Evolutionary conservation across 106 monocot genomes (phyloP), one percentile per base, ranked within the genome.

Genomic region (Apostasia shenzhenica): DNA sequence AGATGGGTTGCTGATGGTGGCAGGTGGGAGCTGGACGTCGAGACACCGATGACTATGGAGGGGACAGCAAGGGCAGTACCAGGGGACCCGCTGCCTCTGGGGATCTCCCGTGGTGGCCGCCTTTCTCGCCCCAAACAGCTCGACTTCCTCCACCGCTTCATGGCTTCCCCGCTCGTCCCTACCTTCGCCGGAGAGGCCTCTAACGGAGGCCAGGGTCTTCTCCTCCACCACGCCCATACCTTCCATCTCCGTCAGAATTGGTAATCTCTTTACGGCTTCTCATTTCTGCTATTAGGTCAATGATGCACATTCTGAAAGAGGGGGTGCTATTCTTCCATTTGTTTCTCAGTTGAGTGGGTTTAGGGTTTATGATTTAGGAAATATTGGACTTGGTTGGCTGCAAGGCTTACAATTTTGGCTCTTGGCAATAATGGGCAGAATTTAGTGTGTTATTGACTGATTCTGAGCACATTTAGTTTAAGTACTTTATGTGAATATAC

Each of bases 91-190:
- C 81, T 90, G 5, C 89, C 90, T 1, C 72, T 99, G 61, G 89
- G 92, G 2, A 74, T 99, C 39, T 85, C 97, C 3, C 81, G 97
- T 1, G 92, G 97, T 37, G 38, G 73, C 49, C 84, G 89, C 46
- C 71, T 97, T 59, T 81, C 92, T 67, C 70, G 92, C 57, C 56
- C 92, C 58, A 97, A 92, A 77, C 95, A 97, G 82, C 81, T 97
- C 54, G 92, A 92, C 71, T 97, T 97, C 81, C 81, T 92, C 76
- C 91, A 91, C 84, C 86, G 95, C n/a, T 97, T 97, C 80, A 97
- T 97, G 92, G 67, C 95, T 11, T 75, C 77, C 4, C 93, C 89
- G 0, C 87, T 90, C 74, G 84, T 94, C 59, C 87, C 94, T 55
- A 82, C 94, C 45, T 84, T 82, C 80, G 52, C 73, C 56, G 70